phyloP scores from a whole-genome alignment of 176 grass and related monocot species.

The Zea luxurians region DNA sequence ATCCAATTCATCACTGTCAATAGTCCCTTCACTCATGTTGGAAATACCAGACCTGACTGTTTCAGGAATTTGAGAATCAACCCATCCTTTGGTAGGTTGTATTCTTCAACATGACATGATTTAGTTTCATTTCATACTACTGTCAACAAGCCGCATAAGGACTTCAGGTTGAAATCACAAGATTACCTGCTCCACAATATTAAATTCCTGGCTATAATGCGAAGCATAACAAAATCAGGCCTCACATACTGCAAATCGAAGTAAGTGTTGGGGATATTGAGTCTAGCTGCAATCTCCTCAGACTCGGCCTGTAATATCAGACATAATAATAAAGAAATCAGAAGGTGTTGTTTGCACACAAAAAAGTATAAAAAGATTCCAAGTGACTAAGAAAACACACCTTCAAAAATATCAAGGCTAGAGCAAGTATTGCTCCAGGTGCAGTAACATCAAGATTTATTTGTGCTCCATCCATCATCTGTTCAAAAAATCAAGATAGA shows the following conservation, averaged over 20 bases:
- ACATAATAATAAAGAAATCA: constrained; percentile 31
- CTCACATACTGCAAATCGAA: constrained; percentile 95
- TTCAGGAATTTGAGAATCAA: constrained; percentile 85
- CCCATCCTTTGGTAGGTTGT: constrained; percentile 72
- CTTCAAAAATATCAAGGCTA: constrained; percentile 91
- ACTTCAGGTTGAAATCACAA: constrained; percentile 23
- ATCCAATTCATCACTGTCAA: constrained; percentile 69
- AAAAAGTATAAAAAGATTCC: constrained; percentile 3
- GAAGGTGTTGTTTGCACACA: constrained; percentile 17
- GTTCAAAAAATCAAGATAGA: constrained; percentile 33
- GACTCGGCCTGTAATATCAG: constrained; percentile 69
- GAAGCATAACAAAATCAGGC: constrained; percentile 98
- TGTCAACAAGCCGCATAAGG: constrained; percentile 3
- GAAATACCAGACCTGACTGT: constrained; percentile 63
- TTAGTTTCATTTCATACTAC: constrained; percentile 13
- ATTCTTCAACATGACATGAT: constrained; percentile 53
- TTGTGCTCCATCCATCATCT: constrained; percentile 87
- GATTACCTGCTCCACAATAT: constrained; percentile 95
- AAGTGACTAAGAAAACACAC: constrained; percentile 42
- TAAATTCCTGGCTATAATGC: constrained; percentile 82
- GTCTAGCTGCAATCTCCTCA: constrained; percentile 77
- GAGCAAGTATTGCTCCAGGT: constrained; percentile 95
- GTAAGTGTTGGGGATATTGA: constrained; percentile 66
- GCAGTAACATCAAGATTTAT: constrained; percentile 97
- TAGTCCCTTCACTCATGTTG: constrained; percentile 55